Evolutionary conservation across 805 yeast genomes (phyloP), one percentile per base, ranked within the genome.

Genomic region (Barnettozyma vustinii): DNA sequence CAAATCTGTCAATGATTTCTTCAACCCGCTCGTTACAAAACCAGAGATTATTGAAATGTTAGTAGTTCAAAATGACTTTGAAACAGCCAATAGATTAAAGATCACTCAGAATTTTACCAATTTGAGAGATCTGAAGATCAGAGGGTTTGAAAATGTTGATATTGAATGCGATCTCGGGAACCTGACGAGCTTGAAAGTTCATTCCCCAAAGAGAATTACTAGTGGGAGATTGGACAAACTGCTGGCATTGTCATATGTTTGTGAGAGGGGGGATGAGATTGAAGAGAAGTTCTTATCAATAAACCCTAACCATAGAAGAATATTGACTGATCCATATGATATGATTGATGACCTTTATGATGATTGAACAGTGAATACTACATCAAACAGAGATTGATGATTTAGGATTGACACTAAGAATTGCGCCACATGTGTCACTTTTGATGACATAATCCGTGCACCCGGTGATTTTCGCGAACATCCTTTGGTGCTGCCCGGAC

Each of bases 401-500:
- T 23, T 23, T 23, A 23, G 25, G 25, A 23, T 23, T 5, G 7
- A 23, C 5, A 13, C 16, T 15, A 30, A 15, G 12, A 30, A 30
- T 23, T 30, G 33, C 12, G 33, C 12, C 32, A 27, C 13, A 27
- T 27, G 16, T 30, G 33, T 30, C 33, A 30, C 16, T 9, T 30
- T 30, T 30, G 33, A 30, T 30, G 33, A 30, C 33, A 30, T 30
- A 30, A 30, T 15, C 33, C 12, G 33, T 10, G 18, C 42, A 39
- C 42, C 40, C 46, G 26, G 35, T 19, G 36, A n/a, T 13, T 27
- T 19, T 41, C 44, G 23, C 36, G 36, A 30, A 18, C 15, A 9
- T 41, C 44, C 33, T 21, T 21, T 40, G 42, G 30, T 21, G 35
- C 30, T 37, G 33, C 42, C 47, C 47, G 47, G 47, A 37, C 42